Conservation (phyloP, 1,284 basidiomycete species). For the Afroboletus lepidellus region DNA sequence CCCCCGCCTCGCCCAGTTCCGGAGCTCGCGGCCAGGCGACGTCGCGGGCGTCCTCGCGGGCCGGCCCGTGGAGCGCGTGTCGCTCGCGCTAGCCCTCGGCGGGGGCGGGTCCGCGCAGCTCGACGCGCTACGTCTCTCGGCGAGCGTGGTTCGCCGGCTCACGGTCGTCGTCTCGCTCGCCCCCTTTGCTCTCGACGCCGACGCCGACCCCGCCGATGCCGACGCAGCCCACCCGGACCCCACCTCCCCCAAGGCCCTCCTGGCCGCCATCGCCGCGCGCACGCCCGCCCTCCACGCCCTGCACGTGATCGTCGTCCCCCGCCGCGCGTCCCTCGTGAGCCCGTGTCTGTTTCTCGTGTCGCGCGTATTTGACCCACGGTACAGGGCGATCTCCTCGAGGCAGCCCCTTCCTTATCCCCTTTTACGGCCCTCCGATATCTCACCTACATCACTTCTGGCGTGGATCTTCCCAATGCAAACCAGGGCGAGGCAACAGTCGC, state of each 20-base stretch:
- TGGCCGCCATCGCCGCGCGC: slow-evolving; percentile 45
- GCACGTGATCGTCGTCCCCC: slow-evolving; percentile 52
- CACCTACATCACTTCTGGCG: slow-evolving; percentile 41
- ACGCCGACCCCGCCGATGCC: too few species aligned
- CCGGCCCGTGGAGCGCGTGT: slow-evolving; percentile 50
- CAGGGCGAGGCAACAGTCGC: slow-evolving; percentile 37
- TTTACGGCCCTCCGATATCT: slow-evolving; percentile 40
- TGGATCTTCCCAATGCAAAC: slow-evolving; percentile 11
- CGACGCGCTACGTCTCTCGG: slow-evolving; percentile 43
- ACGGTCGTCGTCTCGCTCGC: slow-evolving; percentile 63
- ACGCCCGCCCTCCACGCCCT: slow-evolving; percentile 53
- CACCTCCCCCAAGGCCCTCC: slow-evolving; percentile 40
- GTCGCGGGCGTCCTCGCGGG: slow-evolving; percentile 49
- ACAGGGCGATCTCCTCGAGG: slow-evolving; percentile 34
- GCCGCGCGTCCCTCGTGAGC: slow-evolving; percentile 45
- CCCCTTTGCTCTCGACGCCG: too few species aligned
- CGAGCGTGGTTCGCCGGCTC: slow-evolving; percentile 44
- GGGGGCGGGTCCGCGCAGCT: slow-evolving; percentile 36
- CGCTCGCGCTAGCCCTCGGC: slow-evolving; percentile 51
- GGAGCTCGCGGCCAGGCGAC: slow-evolving; percentile 40
- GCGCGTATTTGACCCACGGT: neutral
- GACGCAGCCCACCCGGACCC: slow-evolving; percentile 21
- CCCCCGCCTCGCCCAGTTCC: slow-evolving; percentile 47
- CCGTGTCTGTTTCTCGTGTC: neutral
- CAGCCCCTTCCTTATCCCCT: slow-evolving; percentile 24